Percentiles rank a stretch among this genome's conserved stretches.
Conservation (phyloP, 2,329 filamentous ascomycete genomes). For the Xylariomycetidae sp. region DNA sequence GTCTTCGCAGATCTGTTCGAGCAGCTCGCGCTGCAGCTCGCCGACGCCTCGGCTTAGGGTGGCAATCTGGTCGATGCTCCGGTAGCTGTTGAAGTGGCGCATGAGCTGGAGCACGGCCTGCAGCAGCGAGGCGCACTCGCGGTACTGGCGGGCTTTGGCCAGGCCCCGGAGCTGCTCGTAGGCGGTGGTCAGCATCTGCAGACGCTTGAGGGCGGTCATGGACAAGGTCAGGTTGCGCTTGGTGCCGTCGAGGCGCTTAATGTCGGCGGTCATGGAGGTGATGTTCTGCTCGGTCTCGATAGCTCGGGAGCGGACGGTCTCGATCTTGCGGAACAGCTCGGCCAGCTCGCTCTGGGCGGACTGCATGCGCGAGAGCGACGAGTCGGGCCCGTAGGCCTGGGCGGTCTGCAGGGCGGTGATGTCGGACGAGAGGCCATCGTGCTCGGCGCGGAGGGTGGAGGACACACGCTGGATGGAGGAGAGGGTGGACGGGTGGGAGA, state of each 20-base stretch:
- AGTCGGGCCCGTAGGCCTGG: slow-evolving; percentile 79
- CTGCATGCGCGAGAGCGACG: slow-evolving; percentile 86
- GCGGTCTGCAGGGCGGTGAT: slow-evolving; percentile 68
- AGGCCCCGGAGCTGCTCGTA: slow-evolving; percentile 89
- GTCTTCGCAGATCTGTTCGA: slow-evolving; percentile 98
- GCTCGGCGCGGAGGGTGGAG: slow-evolving; percentile 64
- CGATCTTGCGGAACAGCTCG: slow-evolving; percentile 88
- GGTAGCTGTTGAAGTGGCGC: slow-evolving; percentile 96
- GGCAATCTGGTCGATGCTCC: slow-evolving; percentile 96
- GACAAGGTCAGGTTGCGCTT: slow-evolving; percentile 94
- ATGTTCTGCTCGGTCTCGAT: slow-evolving; percentile 92
- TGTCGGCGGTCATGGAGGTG: slow-evolving; percentile 97
- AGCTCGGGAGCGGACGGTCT: slow-evolving; percentile 82
- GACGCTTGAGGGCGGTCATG: slow-evolving; percentile 93
- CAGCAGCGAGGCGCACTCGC: slow-evolving; percentile 87
- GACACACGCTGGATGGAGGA: slow-evolving; percentile 70
- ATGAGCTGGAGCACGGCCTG: slow-evolving; percentile 96
- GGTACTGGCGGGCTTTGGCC: slow-evolving; percentile 81
- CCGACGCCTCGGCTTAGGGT: slow-evolving; percentile 86
- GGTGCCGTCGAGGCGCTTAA: slow-evolving; percentile 92
- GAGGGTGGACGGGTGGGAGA: slow-evolving; percentile 82
- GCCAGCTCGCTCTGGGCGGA: slow-evolving; percentile 84
- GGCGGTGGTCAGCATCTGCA: slow-evolving; percentile 99
- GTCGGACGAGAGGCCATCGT: slow-evolving; percentile 74
- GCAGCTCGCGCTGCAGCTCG: slow-evolving; percentile 82